Evolutionary conservation across 2,329 filamentous ascomycete genomes (phyloP).

Genomic region (Thermochaetoides dissita): DNA sequence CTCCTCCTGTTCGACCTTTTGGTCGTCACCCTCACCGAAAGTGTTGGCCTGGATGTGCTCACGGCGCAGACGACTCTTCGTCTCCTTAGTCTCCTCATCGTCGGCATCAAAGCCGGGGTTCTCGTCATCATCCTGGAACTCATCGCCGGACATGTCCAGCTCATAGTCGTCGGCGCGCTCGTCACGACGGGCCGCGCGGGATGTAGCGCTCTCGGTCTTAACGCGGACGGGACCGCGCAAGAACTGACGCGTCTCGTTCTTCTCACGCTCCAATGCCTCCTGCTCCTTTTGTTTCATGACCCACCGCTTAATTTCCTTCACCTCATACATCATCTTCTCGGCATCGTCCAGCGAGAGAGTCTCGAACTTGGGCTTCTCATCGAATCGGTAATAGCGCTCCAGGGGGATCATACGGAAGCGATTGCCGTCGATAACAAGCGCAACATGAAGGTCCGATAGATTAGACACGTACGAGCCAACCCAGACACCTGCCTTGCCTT

Average conservation of each 20-base stretch:
- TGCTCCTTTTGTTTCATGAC: conserved; percentile 56
- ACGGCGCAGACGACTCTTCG: conserved; percentile 58
- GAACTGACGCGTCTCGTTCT: conserved; percentile 42
- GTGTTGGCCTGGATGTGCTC: conserved; percentile 80
- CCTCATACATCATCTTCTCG: conserved; percentile 69
- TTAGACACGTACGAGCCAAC: conserved; percentile 82
- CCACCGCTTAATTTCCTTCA: conserved; percentile 65
- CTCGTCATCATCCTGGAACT: conserved; percentile 84
- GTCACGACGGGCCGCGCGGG: conserved; percentile 42
- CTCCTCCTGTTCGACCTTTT: conserved; percentile 60
- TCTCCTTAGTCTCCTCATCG: conserved; percentile 67
- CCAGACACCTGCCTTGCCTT: conserved; percentile 80
- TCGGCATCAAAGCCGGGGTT: conserved; percentile 60
- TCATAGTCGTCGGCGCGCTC: conserved; percentile 60
- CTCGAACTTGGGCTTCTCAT: conserved; percentile 64
- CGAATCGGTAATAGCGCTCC: conserved; percentile 92
- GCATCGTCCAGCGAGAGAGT: conserved; percentile 70
- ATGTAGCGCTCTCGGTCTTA: conserved; percentile 56
- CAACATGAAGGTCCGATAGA: conserved; percentile 71
- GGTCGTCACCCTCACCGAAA: conserved; percentile 57
- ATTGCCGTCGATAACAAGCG: conserved; percentile 55
- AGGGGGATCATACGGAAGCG: conserved; percentile 77
- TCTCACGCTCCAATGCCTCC: conserved; percentile 41
- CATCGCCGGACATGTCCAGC: conserved; percentile 51
- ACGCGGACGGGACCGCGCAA: conserved; percentile 43